Evolutionary conservation across 805 yeast species (phyloP).

Genomic region (Cyberlindnera saturnus): DNA sequence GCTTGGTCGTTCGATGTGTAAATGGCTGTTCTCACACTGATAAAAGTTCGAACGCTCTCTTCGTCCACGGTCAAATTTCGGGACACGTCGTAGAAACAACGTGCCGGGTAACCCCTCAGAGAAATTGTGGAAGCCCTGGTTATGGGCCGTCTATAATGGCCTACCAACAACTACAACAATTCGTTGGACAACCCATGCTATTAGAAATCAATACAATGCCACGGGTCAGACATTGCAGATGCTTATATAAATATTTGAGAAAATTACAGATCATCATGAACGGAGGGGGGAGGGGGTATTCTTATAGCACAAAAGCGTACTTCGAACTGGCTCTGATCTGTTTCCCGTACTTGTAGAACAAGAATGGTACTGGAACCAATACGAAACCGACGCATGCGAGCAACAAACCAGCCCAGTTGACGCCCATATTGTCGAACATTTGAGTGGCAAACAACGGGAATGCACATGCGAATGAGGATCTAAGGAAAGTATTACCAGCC

Average conservation of each 20-base stretch:
- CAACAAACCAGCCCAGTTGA: constrained; percentile 74
- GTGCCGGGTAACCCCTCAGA: too few species aligned
- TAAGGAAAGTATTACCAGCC: constrained; percentile 66
- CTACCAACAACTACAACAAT: background rate
- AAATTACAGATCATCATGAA: background rate
- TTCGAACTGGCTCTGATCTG: constrained; percentile 50
- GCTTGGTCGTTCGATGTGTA: too few species aligned
- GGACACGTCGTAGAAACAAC: too few species aligned
- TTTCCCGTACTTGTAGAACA: constrained; percentile 56
- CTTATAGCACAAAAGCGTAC: constrained; percentile 38
- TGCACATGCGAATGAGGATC: constrained; percentile 63
- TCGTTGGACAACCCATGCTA: background rate
- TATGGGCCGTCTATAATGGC: background rate
- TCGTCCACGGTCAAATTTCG: too few species aligned
- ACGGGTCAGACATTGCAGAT: too few species aligned
- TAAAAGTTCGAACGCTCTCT: too few species aligned
- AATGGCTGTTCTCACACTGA: too few species aligned
- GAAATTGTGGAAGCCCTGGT: too few species aligned
- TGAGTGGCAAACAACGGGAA: constrained; percentile 68
- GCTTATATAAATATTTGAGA: too few species aligned
- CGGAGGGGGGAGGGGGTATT: background rate
- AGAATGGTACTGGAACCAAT: constrained; percentile 62
- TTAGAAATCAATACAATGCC: background rate
- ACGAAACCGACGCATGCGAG: constrained; percentile 54
- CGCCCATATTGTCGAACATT: constrained; percentile 65